Percentiles rank a stretch among this genome's conserved stretches.
phyloP scores from a whole-genome alignment of 495 filamentous ascomycete species.

The Peziza echinospora region DNA sequence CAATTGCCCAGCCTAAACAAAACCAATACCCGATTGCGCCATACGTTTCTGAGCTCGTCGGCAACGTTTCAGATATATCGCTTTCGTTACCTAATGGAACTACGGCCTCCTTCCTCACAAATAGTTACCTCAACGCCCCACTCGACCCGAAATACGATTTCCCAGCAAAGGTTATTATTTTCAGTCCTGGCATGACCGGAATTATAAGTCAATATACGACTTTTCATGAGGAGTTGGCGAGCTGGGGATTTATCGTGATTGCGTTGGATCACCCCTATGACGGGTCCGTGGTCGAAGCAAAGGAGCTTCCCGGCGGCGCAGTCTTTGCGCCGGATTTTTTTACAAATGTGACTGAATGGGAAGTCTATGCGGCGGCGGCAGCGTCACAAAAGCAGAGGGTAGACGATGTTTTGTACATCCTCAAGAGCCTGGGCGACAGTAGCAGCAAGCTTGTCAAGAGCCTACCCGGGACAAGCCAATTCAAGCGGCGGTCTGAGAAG shows the following conservation, averaged over 20 bases:
- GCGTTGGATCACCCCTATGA: conserved; percentile 32
- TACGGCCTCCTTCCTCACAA: too few relatives aligned
- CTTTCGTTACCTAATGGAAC: too few relatives aligned
- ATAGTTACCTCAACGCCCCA: conserved; percentile 4
- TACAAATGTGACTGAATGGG: background rate
- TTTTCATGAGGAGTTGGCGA: conserved; percentile 25
- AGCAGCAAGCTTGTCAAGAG: background rate
- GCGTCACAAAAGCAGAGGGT: background rate
- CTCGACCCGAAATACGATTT: conserved; percentile 2
- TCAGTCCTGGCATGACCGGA: conserved; percentile 21
- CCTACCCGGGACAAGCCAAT: too few relatives aligned
- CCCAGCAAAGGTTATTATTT: conserved; percentile 18
- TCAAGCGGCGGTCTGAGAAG: too few relatives aligned
- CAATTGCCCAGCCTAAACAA: too few relatives aligned
- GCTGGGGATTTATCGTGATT: conserved; percentile 27
- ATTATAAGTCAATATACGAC: conserved; percentile 24
- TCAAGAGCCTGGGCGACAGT: background rate
- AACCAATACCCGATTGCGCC: too few relatives aligned
- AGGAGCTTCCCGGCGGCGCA: too few relatives aligned
- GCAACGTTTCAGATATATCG: too few relatives aligned
- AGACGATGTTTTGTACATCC: background rate
- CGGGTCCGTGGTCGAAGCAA: conserved; percentile 25
- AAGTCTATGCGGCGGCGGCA: background rate
- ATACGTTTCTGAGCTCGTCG: too few relatives aligned
- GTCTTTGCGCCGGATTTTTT: too few relatives aligned